Base-by-base conservation (phyloP, 305 asterid species). In the Solanum hybrid region DNA sequence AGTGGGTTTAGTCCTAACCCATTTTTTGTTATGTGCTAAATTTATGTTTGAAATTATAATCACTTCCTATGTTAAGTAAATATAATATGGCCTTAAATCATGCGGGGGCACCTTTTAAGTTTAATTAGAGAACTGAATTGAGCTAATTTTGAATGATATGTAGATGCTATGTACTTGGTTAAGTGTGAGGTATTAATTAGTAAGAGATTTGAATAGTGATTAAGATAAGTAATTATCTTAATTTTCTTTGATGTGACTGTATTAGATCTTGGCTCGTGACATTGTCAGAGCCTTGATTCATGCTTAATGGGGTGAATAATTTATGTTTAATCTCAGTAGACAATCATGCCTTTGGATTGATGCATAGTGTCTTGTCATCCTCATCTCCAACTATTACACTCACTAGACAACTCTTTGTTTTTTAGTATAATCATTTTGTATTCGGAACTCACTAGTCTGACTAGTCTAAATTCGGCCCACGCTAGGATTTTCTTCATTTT, bases 191-290 rank as follows among this genome's bases (percentile, higher is more conserved):
- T 3, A 57, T 31, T 84, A 57, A 51, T 31, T 79, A 79, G 41
- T 33, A 41, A 12, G 37, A 51, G 26, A 75, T 75, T 31, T 41
- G 39, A 29, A 68, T 41, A 27, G 89, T 31, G n/a, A 5, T 80
- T 31, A 89, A 77, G 65, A 13, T 32, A 61, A 33, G 33, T 87
- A 72, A 70, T 24, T 87, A 90, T 88, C 70, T 84, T 70, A 36
- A 86, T 87, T 88, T 81, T 11, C 75, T 79, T 91, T 81, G 77
- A 87, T 90, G 41, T 24, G 77, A 61, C 85, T 61, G 65, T 86
- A 36, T 31, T 79, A 84, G 80, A 78, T 84, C 81, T 73, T 45
- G 90, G 89, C 90, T 93, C 91, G 91, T 92, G 93, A 89, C 73
- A 20, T 17, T 90, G 92, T 91, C 91, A 89, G 92, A 89, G 85